phyloP scores from a whole-genome alignment of 768 basidiomycete species.

The Rhizopogon roseolus region DNA sequence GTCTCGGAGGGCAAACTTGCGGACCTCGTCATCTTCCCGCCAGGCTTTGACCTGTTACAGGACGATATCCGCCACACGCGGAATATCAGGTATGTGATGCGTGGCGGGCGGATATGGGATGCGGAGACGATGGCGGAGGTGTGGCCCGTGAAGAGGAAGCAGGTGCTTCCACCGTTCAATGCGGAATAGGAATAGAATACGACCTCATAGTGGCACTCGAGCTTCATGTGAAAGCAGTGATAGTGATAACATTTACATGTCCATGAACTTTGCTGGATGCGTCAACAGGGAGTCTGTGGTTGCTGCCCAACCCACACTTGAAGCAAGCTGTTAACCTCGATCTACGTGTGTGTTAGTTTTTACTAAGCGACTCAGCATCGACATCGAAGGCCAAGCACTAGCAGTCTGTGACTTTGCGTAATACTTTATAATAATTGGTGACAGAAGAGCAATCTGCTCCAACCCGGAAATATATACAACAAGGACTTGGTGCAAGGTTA shows the following conservation, averaged over 20 bases:
- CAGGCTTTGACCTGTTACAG: slow-evolving; percentile 51
- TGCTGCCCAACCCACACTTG: no score
- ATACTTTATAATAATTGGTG: no score
- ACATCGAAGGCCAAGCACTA: no score
- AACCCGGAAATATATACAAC: no score
- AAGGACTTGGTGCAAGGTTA: no score
- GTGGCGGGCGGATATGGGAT: slow-evolving; percentile 70
- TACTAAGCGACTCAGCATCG: no score
- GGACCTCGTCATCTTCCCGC: slow-evolving; percentile 64
- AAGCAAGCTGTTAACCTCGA: no score
- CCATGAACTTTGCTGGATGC: no score
- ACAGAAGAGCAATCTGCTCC: no score
- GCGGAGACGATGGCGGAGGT: slow-evolving; percentile 63
- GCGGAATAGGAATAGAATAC: slow-evolving; percentile 23
- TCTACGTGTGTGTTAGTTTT: no score
- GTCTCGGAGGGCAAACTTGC: slow-evolving; percentile 64
- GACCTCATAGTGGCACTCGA: neutral
- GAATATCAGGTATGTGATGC: slow-evolving; percentile 50
- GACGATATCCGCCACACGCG: slow-evolving; percentile 46
- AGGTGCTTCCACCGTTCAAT: slow-evolving; percentile 57
- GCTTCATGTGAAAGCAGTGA: neutral
- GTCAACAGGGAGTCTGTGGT: no score
- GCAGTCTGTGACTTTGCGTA: no score
- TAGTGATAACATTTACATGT: neutral
- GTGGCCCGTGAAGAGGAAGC: slow-evolving; percentile 60